These are phyloP conservation scores for Mortierella claussenii DNA, from an alignment of 192 early-diverging fungal genomes.

Conservation along the genomic window DNA sequence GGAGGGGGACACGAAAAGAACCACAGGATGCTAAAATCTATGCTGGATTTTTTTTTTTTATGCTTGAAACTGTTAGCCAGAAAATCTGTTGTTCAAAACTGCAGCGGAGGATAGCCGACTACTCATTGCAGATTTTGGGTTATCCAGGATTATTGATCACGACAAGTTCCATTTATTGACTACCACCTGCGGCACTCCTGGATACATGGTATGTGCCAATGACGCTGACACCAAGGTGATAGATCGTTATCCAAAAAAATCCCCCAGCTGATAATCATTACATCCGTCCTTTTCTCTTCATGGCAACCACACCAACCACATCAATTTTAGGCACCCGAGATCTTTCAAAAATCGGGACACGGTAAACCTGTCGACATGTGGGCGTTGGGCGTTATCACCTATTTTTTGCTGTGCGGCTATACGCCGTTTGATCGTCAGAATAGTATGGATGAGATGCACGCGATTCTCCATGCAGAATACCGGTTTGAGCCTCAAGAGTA, in stretches of 20 bases:
- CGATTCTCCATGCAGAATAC: constrained; percentile 70
- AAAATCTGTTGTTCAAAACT: constrained; percentile 80
- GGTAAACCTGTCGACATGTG: constrained; percentile 87
- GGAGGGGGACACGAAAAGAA: no score
- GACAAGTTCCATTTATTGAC: constrained; percentile 68
- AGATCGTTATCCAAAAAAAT: no score
- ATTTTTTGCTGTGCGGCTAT: constrained; percentile 77
- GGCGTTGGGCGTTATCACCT: constrained; percentile 83
- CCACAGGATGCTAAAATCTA: not conserved
- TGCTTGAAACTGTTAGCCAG: no score
- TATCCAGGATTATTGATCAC: constrained; percentile 73
- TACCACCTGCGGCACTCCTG: constrained; percentile 81
- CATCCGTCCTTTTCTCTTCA: not conserved
- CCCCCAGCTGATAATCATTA: no score
- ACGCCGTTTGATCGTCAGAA: constrained; percentile 78
- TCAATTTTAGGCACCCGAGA: constrained; percentile 73
- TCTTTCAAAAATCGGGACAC: constrained; percentile 68
- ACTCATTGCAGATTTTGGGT: constrained; percentile 85
- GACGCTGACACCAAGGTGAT: no score
- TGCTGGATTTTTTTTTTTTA: not conserved
- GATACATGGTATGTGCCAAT: constrained; percentile 78
- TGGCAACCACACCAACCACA: no score
- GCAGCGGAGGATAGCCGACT: constrained; percentile 66
- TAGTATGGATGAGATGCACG: constrained; percentile 61
- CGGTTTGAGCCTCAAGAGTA: constrained; percentile 69